Evolutionary conservation across 1,139 yeast genomes (phyloP).

Genomic region (Lodderomyces parapsilosis): DNA sequence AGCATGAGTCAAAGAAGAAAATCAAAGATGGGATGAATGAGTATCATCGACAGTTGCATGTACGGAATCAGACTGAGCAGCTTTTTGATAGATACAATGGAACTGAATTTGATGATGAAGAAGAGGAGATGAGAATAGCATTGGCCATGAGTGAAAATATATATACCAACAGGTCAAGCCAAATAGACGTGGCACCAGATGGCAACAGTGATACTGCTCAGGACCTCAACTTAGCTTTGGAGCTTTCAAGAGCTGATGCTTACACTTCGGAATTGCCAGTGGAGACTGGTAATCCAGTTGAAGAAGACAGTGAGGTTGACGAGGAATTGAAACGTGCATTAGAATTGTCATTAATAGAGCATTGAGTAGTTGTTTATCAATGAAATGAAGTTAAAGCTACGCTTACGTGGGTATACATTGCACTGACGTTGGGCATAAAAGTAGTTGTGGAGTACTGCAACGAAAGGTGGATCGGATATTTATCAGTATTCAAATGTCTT

Average conservation of each 20-base stretch:
- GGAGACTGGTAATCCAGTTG: constrained; percentile 2
- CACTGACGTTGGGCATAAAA: too few relatives aligned
- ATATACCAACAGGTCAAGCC: constrained; percentile 9
- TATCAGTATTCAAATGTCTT: too few relatives aligned
- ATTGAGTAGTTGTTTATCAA: constrained; percentile 7
- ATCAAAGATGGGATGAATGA: constrained; percentile 40
- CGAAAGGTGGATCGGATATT: too few relatives aligned
- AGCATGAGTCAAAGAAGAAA: constrained; percentile 17
- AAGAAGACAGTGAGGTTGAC: constrained; percentile 15
- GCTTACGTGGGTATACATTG: too few relatives aligned
- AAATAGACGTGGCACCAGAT: constrained; percentile 6
- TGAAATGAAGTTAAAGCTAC: neutral
- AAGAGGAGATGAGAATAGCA: constrained; percentile 51
- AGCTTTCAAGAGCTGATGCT: constrained; percentile 17
- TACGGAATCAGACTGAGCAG: constrained; percentile 19
- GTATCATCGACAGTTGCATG: constrained; percentile 27
- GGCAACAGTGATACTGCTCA: constrained; percentile 14
- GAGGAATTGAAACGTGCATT: constrained; percentile 22
- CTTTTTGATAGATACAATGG: constrained; percentile 49
- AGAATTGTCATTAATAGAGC: constrained; percentile 28
- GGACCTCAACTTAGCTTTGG: constrained; percentile 26
- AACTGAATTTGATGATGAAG: constrained; percentile 33
- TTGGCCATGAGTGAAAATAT: constrained; percentile 51
- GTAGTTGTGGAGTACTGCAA: too few relatives aligned
- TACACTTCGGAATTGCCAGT: neutral